Conservation (phyloP, 2,329 filamentous ascomycete species). For the Cyanodermella asteris region DNA sequence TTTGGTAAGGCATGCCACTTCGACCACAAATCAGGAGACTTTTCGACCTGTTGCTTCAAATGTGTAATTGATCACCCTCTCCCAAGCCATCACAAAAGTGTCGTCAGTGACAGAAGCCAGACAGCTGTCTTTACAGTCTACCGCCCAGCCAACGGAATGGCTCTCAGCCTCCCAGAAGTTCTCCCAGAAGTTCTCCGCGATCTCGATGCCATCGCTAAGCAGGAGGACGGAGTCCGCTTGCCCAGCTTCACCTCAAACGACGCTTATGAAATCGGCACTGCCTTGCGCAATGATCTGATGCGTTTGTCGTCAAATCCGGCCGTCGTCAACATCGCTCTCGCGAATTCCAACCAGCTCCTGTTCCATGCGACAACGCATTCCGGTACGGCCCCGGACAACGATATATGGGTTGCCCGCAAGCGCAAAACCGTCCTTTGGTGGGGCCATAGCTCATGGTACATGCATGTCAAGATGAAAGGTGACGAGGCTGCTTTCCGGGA, state of each 20-base stretch:
- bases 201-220: constrained; percentile 27
- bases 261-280: constrained; percentile 17
- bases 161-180: too few relatives aligned
- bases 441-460: constrained; percentile 47
- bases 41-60: too few relatives aligned
- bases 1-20: too few relatives aligned
- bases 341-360: constrained; percentile 30
- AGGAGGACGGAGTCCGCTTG: constrained; percentile 12
- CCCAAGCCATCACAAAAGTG: too few relatives aligned
- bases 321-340: constrained; percentile 18
- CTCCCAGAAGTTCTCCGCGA: constrained; percentile 59
- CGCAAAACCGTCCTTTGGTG: constrained; percentile 49
- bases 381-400: constrained; percentile 49
- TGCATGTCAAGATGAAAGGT: constrained; percentile 43
- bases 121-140: too few relatives aligned
- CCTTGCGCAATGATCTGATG: constrained; percentile 17
- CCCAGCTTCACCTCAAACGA: constrained; percentile 17
- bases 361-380: constrained; percentile 49
- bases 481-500: constrained; percentile 42
- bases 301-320: constrained; percentile 14
- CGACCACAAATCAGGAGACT: too few relatives aligned
- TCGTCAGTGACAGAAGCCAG: too few relatives aligned
- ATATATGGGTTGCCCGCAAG: constrained; percentile 50
- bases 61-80: too few relatives aligned
- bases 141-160: too few relatives aligned